A percentile compares a stretch with the other conserved stretches of the same genome.
phyloP scores from a whole-genome alignment of 352 stramenopile species.

The Pythium dissotocum region DNA sequence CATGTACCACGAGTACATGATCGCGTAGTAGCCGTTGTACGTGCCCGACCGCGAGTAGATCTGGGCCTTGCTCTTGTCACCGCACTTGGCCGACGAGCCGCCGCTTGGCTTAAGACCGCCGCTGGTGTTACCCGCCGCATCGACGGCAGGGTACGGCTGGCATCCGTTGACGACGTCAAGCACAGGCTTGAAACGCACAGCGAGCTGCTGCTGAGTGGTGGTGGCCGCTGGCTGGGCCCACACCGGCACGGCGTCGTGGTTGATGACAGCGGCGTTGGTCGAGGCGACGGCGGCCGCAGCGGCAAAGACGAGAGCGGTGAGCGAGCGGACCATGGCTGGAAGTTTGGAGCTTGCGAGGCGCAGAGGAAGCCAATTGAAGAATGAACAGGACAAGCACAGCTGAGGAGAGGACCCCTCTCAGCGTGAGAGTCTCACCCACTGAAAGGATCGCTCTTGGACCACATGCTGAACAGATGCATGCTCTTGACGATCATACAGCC shows the following conservation, averaged over 20 bases:
- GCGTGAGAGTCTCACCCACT: too few relatives aligned
- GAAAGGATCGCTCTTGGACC: too few relatives aligned
- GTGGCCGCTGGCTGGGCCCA: conserved; percentile 10
- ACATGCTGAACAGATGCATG: too few relatives aligned
- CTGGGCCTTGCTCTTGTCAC: conserved; percentile 27
- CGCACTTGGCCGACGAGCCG: conserved; percentile 6
- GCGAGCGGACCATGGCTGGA: conserved; percentile 1
- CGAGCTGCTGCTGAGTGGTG: conserved; percentile 12
- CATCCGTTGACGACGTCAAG: conserved; percentile 30
- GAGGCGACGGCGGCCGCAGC: neutral
- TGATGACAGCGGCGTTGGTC: conserved; percentile 1
- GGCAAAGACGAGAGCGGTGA: conserved; percentile 1
- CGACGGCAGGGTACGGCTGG: conserved; percentile 27
- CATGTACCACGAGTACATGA: conserved; percentile 52
- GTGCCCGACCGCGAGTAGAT: conserved; percentile 32
- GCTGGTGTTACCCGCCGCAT: conserved; percentile 30
- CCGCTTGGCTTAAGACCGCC: conserved; percentile 24
- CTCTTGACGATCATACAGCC: too few relatives aligned
- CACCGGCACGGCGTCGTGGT: conserved; percentile 14
- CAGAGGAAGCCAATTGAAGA: neutral
- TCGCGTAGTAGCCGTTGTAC: conserved; percentile 32
- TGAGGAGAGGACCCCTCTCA: neutral
- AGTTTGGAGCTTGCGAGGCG: neutral
- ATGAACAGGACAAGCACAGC: neutral
- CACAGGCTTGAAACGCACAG: conserved; percentile 34